Evolutionary conservation across 2,329 filamentous ascomycete species (phyloP).

Genomic region (Sporothrix pallida): DNA sequence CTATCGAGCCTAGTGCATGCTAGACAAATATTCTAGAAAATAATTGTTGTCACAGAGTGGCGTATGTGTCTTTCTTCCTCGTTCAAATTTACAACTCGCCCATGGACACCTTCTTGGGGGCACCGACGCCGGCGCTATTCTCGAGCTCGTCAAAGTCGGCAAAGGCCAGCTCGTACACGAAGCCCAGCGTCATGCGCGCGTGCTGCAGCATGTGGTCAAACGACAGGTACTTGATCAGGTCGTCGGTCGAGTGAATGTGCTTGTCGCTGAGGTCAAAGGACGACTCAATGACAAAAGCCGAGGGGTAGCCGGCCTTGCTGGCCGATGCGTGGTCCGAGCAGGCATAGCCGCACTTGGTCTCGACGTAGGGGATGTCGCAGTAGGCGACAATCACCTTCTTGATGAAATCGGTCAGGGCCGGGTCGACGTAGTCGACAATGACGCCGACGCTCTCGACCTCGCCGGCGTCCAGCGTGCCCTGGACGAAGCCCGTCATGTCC

Average conservation of each 20-base stretch:
- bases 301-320: conserved; percentile 68
- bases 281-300: conserved; percentile 68
- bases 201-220: conserved; percentile 72
- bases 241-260: conserved; percentile 75
- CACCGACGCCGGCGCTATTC: conserved; percentile 33
- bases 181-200: conserved; percentile 57
- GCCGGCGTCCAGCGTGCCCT: conserved; percentile 81
- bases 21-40: background rate
- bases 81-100: conserved; percentile 38
- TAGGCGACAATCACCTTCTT: conserved; percentile 87
- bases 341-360: conserved; percentile 60
- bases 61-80: background rate
- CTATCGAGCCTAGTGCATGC: background rate
- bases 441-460: conserved; percentile 86
- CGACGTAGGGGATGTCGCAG: conserved; percentile 71
- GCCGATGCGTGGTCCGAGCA: conserved; percentile 74
- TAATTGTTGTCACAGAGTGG: background rate
- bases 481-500: conserved; percentile 93
- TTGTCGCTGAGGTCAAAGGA: conserved; percentile 66
- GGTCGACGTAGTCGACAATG: conserved; percentile 89
- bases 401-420: conserved; percentile 83
- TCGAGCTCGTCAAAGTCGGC: conserved; percentile 45
- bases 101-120: conserved; percentile 33
- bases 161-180: conserved; percentile 54
- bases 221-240: conserved; percentile 71